Percentiles rank a stretch among this genome's conserved stretches.
phyloP scores from a whole-genome alignment of 371 early-diverging fungal genomes.

The Mucor indicus region DNA sequence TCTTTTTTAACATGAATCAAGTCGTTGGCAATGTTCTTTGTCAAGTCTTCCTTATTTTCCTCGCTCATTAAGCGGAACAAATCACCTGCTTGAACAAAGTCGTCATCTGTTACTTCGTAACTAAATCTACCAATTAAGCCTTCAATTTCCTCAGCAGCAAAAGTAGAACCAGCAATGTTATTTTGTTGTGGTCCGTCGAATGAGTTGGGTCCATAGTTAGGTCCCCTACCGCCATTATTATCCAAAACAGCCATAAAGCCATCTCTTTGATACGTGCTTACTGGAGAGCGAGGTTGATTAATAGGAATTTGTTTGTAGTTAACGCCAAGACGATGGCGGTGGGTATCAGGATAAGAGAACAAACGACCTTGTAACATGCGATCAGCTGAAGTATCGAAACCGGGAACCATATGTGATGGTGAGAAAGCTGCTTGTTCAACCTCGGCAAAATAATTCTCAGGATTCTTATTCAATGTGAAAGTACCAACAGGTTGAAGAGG shows the following conservation, averaged over 20 bases:
- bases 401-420: constrained; percentile 71
- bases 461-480: constrained; percentile 70
- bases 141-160: constrained; percentile 33
- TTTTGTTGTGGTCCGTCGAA: constrained; percentile 54
- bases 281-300: constrained; percentile 51
- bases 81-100: constrained; percentile 69
- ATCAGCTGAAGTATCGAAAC: constrained; percentile 68
- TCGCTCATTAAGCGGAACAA: constrained; percentile 62
- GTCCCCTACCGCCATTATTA: constrained; percentile 60
- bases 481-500: constrained; percentile 71
- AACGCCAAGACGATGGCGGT: constrained; percentile 73
- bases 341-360: constrained; percentile 78
- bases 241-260: constrained; percentile 49
- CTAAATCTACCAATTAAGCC: constrained; percentile 62
- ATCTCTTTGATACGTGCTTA: constrained; percentile 67
- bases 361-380: constrained; percentile 76
- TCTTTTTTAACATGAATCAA: constrained; percentile 61
- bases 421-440: constrained; percentile 79
- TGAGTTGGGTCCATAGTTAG: constrained; percentile 79
- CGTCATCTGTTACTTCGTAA: constrained; percentile 58
- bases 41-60: constrained; percentile 62
- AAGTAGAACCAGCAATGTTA: constrained; percentile 45
- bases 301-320: constrained; percentile 77
- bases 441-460: constrained; percentile 77
- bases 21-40: constrained; percentile 65